phyloP scores from a whole-genome alignment of 306 rosid species.

The Vicia villosa region DNA sequence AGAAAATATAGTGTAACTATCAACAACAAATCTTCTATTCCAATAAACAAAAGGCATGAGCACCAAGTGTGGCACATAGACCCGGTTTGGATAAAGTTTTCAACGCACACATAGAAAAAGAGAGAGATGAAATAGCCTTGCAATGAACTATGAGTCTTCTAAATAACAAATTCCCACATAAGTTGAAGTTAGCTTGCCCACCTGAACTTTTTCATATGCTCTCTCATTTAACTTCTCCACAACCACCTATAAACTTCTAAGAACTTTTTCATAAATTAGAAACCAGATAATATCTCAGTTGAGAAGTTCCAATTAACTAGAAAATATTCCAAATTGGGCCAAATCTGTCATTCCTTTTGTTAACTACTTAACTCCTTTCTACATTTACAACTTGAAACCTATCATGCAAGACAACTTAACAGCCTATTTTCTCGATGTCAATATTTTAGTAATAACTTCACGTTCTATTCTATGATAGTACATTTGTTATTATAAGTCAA shows the following conservation, averaged over 20 bases:
- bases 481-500: background rate
- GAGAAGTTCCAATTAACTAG: background rate
- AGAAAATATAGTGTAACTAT: background rate
- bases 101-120: background rate
- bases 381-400: conserved; percentile 32
- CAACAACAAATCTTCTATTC: conserved; percentile 8
- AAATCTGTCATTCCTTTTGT: background rate
- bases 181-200: background rate
- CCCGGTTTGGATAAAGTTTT: background rate
- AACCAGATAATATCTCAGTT: background rate
- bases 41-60: conserved; percentile 19
- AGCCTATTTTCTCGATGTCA: background rate
- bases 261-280: background rate
- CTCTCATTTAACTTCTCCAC: conserved; percentile 10
- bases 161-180: background rate
- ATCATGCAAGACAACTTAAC: conserved; percentile 17
- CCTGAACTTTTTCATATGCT: conserved; percentile 9
- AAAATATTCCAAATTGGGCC: background rate
- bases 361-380: conserved; percentile 18
- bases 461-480: background rate
- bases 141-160: background rate
- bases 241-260: background rate
- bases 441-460: conserved; percentile 1
- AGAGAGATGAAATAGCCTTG: background rate
- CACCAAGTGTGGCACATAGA: background rate